Evolutionary conservation across 345 rosid genomes (phyloP).

Genomic region (Zanthoxylum bungeanum): DNA sequence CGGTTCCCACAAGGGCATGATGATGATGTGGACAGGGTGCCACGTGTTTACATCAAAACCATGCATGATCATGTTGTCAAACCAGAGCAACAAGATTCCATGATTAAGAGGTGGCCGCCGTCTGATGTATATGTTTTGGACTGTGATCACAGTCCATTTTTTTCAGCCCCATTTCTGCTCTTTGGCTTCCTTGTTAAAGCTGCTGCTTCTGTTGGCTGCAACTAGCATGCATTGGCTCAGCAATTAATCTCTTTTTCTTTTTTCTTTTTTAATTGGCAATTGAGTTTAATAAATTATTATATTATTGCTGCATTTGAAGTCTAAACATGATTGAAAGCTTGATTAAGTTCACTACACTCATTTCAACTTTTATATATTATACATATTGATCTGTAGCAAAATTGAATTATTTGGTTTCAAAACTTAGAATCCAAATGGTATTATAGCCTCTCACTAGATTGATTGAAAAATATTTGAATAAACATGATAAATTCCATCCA

Average conservation of each 20-base stretch:
- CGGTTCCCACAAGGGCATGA: conserved; percentile 30
- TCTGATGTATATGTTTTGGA: conserved; percentile 50
- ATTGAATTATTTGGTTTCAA: no score
- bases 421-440: no score
- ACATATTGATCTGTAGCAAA: no score
- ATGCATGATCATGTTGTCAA: conserved; percentile 55
- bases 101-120: conserved; percentile 79
- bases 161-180: conserved; percentile 68
- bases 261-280: neutral
- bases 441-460: no score
- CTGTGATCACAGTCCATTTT: conserved; percentile 81
- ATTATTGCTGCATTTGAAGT: neutral
- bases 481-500: no score
- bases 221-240: neutral
- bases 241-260: no score
- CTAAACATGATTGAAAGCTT: neutral
- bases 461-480: no score
- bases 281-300: neutral
- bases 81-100: conserved; percentile 73
- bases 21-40: conserved; percentile 29
- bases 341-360: no score
- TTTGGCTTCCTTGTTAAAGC: conserved; percentile 68
- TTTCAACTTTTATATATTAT: no score
- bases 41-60: conserved; percentile 67
- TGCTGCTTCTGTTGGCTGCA: conserved; percentile 34